Evolutionary conservation across 139 green algal genomes (phyloP).

Genomic region (Haematococcus lacustris): DNA sequence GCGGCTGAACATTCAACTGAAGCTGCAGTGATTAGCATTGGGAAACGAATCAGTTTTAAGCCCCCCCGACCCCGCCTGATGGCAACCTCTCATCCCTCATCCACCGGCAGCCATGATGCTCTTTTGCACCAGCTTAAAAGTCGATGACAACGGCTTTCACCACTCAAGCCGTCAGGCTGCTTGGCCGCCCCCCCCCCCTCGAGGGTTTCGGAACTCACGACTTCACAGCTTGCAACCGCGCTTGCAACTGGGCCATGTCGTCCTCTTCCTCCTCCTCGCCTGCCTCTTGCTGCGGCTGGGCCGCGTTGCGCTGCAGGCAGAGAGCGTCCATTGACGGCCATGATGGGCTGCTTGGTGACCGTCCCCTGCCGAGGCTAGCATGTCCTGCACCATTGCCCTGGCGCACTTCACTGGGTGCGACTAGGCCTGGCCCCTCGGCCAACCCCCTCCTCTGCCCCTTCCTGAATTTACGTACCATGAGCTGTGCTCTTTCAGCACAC

Average conservation of each 20-base stretch:
- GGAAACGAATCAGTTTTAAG: neutral
- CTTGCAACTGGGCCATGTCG: constrained; percentile 40
- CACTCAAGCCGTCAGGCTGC: neutral
- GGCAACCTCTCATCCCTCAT: neutral
- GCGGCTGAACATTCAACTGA: too few species aligned
- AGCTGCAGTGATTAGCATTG: too few species aligned
- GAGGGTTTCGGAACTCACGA: constrained; percentile 8
- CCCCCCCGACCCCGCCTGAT: neutral
- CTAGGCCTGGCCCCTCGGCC: neutral
- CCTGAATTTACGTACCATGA: neutral
- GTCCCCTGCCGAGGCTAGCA: neutral
- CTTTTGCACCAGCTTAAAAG: neutral
- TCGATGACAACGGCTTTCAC: neutral
- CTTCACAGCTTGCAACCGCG: constrained; percentile 49
- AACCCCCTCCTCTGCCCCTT: neutral
- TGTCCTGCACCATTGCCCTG: neutral
- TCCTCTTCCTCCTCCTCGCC: constrained; percentile 34
- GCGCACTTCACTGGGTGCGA: neutral
- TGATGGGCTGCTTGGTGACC: neutral
- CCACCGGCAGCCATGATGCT: neutral
- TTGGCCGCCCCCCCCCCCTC: neutral
- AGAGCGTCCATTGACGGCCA: neutral
- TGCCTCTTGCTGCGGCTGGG: constrained; percentile 7
- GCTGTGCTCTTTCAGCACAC: neutral
- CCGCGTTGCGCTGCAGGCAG: neutral